These are phyloP conservation scores for Aphanomyces stellatus DNA, from an alignment of 352 stramenopile genomes.

Conservation along the genomic window DNA sequence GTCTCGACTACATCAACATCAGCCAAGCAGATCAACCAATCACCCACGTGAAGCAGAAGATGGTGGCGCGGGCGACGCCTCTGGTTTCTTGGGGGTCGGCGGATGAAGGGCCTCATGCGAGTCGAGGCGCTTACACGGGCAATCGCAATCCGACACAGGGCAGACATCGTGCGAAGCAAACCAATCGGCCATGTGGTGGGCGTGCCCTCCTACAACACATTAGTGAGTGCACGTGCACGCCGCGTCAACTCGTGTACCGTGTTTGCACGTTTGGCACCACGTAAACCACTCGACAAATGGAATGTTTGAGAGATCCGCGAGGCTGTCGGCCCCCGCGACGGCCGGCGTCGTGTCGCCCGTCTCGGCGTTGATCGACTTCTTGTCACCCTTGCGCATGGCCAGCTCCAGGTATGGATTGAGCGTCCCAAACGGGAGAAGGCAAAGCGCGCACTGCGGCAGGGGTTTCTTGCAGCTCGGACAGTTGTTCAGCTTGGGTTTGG, in stretches of 20 bases:
- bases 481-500: slow-evolving; percentile 85
- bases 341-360: slow-evolving; percentile 36
- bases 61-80: too few relatives aligned
- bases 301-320: slow-evolving; percentile 86
- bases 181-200: slow-evolving; percentile 92
- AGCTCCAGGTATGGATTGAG: slow-evolving; percentile 95
- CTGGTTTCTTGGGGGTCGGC: background rate
- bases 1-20: too few relatives aligned
- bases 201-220: slow-evolving; percentile 47
- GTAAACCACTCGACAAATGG: slow-evolving; percentile 94
- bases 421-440: slow-evolving; percentile 88
- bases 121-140: slow-evolving; percentile 79
- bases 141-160: slow-evolving; percentile 91
- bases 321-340: slow-evolving; percentile 51
- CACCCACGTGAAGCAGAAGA: too few relatives aligned
- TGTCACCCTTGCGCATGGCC: slow-evolving; percentile 61
- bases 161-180: slow-evolving; percentile 86
- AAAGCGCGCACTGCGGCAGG: slow-evolving; percentile 88
- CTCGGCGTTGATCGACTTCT: background rate
- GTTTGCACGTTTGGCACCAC: slow-evolving; percentile 89
- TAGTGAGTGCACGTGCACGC: background rate
- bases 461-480: slow-evolving; percentile 90
- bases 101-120: too few relatives aligned
- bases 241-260: slow-evolving; percentile 26
- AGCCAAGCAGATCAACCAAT: too few relatives aligned